phyloP scores from a whole-genome alignment of 257 asterid genomes.

The Verbascum thapsus region DNA sequence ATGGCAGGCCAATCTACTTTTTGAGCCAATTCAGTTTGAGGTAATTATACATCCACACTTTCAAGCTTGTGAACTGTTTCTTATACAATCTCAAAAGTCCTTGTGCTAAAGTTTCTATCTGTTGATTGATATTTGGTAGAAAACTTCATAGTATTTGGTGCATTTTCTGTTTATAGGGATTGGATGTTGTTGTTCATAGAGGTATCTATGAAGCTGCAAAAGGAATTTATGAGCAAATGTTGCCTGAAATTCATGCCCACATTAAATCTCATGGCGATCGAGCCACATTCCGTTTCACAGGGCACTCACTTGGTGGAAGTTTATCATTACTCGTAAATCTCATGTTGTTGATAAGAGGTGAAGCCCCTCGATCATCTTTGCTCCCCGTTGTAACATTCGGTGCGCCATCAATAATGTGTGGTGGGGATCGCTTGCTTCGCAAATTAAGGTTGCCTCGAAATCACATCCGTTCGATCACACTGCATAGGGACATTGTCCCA shows the following conservation, averaged over 20 bases:
- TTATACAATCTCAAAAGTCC: background rate
- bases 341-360: slow-evolving; percentile 81
- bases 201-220: slow-evolving; percentile 99
- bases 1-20: slow-evolving; percentile 94
- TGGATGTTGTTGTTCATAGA: slow-evolving; percentile 85
- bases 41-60: slow-evolving; percentile 43
- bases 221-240: slow-evolving; percentile 84
- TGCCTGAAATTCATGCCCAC: slow-evolving; percentile 77
- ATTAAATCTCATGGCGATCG: slow-evolving; percentile 54
- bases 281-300: slow-evolving; percentile 82
- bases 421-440: slow-evolving; percentile 76
- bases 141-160: slow-evolving; percentile 17
- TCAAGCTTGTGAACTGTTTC: slow-evolving; percentile 5
- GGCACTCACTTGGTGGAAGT: slow-evolving; percentile 98
- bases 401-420: slow-evolving; percentile 89
- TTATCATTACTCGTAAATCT: slow-evolving; percentile 81
- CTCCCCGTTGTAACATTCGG: slow-evolving; percentile 94
- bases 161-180: slow-evolving; percentile 52
- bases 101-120: background rate
- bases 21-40: slow-evolving; percentile 94
- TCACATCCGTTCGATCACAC: slow-evolving; percentile 69
- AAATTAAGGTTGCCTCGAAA: slow-evolving; percentile 69
- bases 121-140: background rate
- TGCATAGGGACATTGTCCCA: slow-evolving; percentile 97
- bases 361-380: slow-evolving; percentile 63